Base-by-base conservation (phyloP, 495 filamentous ascomycete species). In the Talaromyces adpressus region DNA sequence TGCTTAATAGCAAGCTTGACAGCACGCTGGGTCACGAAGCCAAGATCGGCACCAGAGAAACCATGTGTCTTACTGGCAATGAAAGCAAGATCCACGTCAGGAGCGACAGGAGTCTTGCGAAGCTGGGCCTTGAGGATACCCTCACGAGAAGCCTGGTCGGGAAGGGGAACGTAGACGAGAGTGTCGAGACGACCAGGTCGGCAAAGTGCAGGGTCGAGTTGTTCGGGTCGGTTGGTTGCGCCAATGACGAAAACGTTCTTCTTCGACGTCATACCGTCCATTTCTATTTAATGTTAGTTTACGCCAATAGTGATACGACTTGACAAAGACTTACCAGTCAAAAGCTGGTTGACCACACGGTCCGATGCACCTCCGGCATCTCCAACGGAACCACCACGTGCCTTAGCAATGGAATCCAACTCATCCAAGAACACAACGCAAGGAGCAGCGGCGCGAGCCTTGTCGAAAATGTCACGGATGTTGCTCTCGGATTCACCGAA, bases 161-260 rank as follows among this genome's bases (percentile, higher is more conserved):
- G 95, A 59, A 98, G 84, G 63, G 94, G 94, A 63, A 98, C 94
- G 73, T 98, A 98, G 76, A 98, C 93, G 63, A 98, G 85, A 54
- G 94, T 97, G 75, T 98, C 94, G 23, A 98, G 89, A 92, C 94
- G 94, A 65, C 94, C 94, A 49, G 94, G 94, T 82, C 94, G 93
- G 82, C 94, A 97, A 68, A 98, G 85, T 64, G 94, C 94, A 72
- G 93, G 92, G 78, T 98, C 94, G 54, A 98, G 87, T 80, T 98
- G 94, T 82, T 98, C 94, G 47, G 94, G 94, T 80, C 94, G 87
- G 82, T 98, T 98, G 72, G 94, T 98, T 34, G 94, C 94, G 77
- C 94, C 94, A 69, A 98, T 98, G 68, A 98, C 94, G 81, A 98
- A 98, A 69, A 98, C 94, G 78, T 98, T 98, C 90, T 98, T 98